Percentiles rank a stretch among this genome's conserved stretches.
phyloP scores from a whole-genome alignment of 495 filamentous ascomycete species.

The Chaetomium fimeti region DNA sequence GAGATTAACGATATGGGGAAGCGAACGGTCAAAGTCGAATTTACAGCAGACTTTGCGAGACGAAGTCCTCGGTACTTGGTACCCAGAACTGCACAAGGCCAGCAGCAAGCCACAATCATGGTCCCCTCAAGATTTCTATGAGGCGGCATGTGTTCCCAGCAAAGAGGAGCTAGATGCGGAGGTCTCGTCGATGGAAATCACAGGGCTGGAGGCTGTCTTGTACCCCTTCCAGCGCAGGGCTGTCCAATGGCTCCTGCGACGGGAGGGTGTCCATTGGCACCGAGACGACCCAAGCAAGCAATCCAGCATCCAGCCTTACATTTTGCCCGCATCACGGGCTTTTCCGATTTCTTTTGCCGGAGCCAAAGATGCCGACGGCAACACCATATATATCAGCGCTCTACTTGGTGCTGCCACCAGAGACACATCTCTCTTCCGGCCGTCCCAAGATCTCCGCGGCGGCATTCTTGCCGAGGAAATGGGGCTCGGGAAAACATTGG shows the following conservation, averaged over 20 bases:
- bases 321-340: not conserved
- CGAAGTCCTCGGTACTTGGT: conserved; percentile 32
- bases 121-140: conserved; percentile 48
- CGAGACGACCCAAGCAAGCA: conserved; percentile 8
- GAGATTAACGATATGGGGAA: conserved; percentile 22
- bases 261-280: conserved; percentile 45
- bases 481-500: conserved; percentile 93
- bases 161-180: conserved; percentile 27
- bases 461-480: conserved; percentile 90
- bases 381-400: conserved; percentile 52
- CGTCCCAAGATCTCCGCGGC: conserved; percentile 53
- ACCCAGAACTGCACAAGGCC: conserved; percentile 21
- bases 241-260: conserved; percentile 47
- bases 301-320: conserved; percentile 23
- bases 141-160: conserved; percentile 42
- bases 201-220: conserved; percentile 35
- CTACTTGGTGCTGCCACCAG: conserved; percentile 61
- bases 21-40: conserved; percentile 9
- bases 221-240: conserved; percentile 49
- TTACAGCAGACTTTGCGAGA: conserved; percentile 27
- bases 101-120: conserved; percentile 14
- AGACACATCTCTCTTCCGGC: conserved; percentile 49
- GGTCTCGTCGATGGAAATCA: conserved; percentile 28
- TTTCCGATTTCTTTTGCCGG: conserved; percentile 22
- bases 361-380: conserved; percentile 37